Conservation (phyloP, 371 early-diverging fungal species). For the Mortierella sp. region DNA sequence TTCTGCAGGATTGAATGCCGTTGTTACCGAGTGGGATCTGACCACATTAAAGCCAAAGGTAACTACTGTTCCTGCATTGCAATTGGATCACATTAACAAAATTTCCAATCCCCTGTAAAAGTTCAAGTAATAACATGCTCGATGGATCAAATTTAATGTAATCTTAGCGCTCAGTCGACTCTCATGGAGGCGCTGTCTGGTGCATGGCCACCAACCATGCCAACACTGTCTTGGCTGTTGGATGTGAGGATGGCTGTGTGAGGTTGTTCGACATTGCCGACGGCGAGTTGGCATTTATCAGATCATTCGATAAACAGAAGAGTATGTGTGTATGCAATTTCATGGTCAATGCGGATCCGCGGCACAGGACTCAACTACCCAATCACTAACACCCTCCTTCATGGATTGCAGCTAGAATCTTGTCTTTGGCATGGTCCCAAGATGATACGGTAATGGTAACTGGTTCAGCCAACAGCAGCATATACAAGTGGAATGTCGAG, state of each 20-base stretch:
- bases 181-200: conserved; percentile 95
- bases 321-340: conserved; percentile 51
- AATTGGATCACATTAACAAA: background rate
- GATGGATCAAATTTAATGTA: background rate
- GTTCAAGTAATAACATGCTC: background rate
- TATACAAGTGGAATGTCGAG: conserved; percentile 80
- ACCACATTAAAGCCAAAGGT: conserved; percentile 78
- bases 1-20: conserved; percentile 88
- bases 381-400: background rate
- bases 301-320: conserved; percentile 78
- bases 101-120: background rate
- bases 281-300: conserved; percentile 74
- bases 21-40: conserved; percentile 91
- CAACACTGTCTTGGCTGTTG: conserved; percentile 86
- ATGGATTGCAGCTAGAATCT: conserved; percentile 70
- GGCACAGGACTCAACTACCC: background rate
- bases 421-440: conserved; percentile 89
- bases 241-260: conserved; percentile 94
- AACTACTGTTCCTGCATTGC: conserved; percentile 19
- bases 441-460: conserved; percentile 80
- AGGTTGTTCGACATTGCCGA: conserved; percentile 88
- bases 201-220: conserved; percentile 87
- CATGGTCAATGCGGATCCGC: background rate
- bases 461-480: conserved; percentile 87
- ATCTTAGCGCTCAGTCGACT: conserved; percentile 70